Evolutionary conservation across 805 yeast species (phyloP), one percentile per base, ranked within the genome.

Genomic region (Pichia manshurica): DNA sequence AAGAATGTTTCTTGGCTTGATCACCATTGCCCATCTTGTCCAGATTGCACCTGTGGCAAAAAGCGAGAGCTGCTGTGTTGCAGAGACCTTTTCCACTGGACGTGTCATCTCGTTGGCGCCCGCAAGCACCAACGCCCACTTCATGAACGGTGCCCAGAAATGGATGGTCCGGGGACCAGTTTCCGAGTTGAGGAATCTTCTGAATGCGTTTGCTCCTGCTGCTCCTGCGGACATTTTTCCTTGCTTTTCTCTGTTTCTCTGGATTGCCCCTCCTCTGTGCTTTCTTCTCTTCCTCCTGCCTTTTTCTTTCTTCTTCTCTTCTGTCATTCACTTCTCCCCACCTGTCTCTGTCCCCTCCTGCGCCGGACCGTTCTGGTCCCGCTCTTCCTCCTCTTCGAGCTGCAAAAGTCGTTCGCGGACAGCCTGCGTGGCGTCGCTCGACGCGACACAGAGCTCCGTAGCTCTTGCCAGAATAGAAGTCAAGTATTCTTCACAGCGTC

Each of bases 141-240:
- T 79, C 65, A 79, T 61, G 39, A 79, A 77, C 10, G 84, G 84
- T 4, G 84, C 84, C 99, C 99, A 91, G 69, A 91, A 91, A 64
- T 91, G 99, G 48, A 93, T 90, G n/a, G 99, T 91, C 64, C 71
- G 82, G 36, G 99, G 99, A 29, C 99, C 99, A 17, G 99, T 87
- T 64, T 85, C 95, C 16, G 96, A 82, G 58, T 82, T 78, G 63
- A 87, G 64, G 62, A 82, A 88, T 61, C 86, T 76, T 51, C 77
- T 69, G 67, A 91, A 87, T 41, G 22, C 22, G n/a, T 40, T 41
- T 9, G 44, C 33, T 31, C 44, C 25, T 31, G 44, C 37, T 41
- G 44, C 44, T 16, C 23, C 41, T 16, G 34, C 39, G 20, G 48
- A 40, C 45, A 40, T 46, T 21, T 21, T 29, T 5, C 19, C 13